Evolutionary conservation across 192 early-diverging fungal genomes (phyloP).

Genomic region (Podila horticola): DNA sequence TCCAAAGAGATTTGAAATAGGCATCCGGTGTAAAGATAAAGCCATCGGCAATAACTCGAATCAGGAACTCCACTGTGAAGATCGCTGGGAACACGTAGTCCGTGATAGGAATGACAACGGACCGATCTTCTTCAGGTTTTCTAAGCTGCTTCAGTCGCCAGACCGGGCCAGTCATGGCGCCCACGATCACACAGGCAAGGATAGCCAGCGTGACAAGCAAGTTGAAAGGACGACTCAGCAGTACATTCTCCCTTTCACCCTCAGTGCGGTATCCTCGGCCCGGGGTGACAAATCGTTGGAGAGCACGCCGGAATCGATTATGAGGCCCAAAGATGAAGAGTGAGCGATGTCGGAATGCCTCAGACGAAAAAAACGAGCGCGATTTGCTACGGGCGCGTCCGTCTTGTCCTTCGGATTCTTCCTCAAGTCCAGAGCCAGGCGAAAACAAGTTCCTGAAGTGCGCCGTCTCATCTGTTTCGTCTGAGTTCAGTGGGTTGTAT

Average conservation of each 20-base stretch:
- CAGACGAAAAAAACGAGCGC: slow-evolving; percentile 12
- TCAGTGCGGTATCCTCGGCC: slow-evolving; percentile 59
- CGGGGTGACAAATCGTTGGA: slow-evolving; percentile 61
- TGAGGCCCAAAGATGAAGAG: slow-evolving; percentile 61
- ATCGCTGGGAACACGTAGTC: slow-evolving; percentile 62
- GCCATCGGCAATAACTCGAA: slow-evolving; percentile 69
- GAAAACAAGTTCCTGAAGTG: slow-evolving; percentile 31
- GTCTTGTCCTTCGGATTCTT: neutral
- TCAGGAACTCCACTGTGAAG: slow-evolving; percentile 63
- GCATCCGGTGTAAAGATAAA: slow-evolving; percentile 70
- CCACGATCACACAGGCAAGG: slow-evolving; percentile 58
- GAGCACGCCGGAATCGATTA: slow-evolving; percentile 56
- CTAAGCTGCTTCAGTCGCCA: slow-evolving; percentile 56
- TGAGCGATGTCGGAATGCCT: slow-evolving; percentile 50
- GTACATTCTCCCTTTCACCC: slow-evolving; percentile 50
- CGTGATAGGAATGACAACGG: slow-evolving; percentile 37
- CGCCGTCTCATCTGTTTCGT: slow-evolving; percentile 20
- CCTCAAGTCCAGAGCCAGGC: neutral
- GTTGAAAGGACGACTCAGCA: slow-evolving; percentile 57
- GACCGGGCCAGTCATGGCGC: slow-evolving; percentile 55
- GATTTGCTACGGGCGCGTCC: neutral
- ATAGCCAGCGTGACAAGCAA: slow-evolving; percentile 58
- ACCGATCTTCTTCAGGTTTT: neutral
- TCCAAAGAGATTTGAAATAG: slow-evolving; percentile 65
- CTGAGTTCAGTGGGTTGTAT: slow-evolving; percentile 9